Percentiles rank a stretch among this genome's conserved stretches.
phyloP scores from a whole-genome alignment of 176 grass and related monocot species.

The Aegilops speltoides region DNA sequence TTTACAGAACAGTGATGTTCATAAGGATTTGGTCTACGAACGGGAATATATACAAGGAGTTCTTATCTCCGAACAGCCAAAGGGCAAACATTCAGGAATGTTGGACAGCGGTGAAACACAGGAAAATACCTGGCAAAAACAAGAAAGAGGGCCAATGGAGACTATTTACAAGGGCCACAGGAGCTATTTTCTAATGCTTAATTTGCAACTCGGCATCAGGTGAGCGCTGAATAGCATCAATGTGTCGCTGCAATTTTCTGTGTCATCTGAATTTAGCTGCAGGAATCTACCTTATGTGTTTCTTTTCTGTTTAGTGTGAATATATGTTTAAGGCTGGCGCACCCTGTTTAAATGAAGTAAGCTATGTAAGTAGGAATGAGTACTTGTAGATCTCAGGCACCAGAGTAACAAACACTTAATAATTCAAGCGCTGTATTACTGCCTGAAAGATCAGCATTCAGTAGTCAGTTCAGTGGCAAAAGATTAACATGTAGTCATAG shows the following conservation, averaged over 20 bases:
- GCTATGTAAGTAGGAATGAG: neutral
- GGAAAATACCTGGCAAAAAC: conserved; percentile 53
- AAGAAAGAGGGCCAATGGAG: conserved; percentile 64
- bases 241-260: neutral
- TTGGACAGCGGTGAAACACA: conserved; percentile 44
- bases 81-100: conserved; percentile 51
- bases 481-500: neutral
- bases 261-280: neutral
- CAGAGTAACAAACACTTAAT: neutral
- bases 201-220: conserved; percentile 98
- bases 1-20: conserved; percentile 38
- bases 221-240: conserved; percentile 26
- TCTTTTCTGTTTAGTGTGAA: neutral
- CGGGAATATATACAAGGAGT: conserved; percentile 93
- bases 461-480: conserved; percentile 1
- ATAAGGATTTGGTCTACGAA: conserved; percentile 63
- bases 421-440: conserved; percentile 12
- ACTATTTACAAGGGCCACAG: conserved; percentile 95
- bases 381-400: conserved; percentile 9
- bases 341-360: conserved; percentile 9
- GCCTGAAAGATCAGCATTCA: conserved; percentile 18
- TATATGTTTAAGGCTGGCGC: conserved; percentile 15
- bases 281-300: neutral
- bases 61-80: conserved; percentile 72
- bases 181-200: conserved; percentile 96